These are phyloP conservation scores for Colletotrichum truncatum DNA, from an alignment of 2,329 filamentous ascomycete genomes.

Conservation along the genomic window DNA sequence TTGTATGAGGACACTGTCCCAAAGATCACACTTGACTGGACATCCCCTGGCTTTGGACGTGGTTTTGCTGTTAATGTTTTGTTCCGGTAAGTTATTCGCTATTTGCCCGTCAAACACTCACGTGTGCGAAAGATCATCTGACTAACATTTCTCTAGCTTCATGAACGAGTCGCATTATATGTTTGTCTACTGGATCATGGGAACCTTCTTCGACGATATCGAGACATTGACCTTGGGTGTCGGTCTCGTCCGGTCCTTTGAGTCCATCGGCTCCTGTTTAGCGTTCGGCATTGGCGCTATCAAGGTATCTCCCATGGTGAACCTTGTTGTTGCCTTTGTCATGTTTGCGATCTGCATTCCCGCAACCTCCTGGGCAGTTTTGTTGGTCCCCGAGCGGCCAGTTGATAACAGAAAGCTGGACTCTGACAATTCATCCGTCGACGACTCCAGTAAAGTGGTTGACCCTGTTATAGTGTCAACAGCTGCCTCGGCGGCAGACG, in stretches of 20 bases:
- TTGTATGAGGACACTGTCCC: conserved; percentile 49
- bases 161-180: conserved; percentile 62
- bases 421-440: background rate
- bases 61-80: conserved; percentile 58
- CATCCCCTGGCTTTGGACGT: conserved; percentile 50
- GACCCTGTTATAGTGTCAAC: conserved; percentile 10
- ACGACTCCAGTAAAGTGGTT: background rate
- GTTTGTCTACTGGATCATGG: conserved; percentile 61
- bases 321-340: conserved; percentile 56
- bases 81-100: conserved; percentile 44
- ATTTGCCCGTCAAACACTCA: too few species aligned
- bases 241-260: conserved; percentile 57
- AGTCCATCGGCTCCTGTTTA: conserved; percentile 56
- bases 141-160: conserved; percentile 39
- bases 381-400: conserved; percentile 47
- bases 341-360: conserved; percentile 55
- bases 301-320: conserved; percentile 55
- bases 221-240: conserved; percentile 60
- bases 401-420: conserved; percentile 29
- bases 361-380: conserved; percentile 44
- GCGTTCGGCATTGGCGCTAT: conserved; percentile 57
- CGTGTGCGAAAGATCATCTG: too few species aligned
- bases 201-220: conserved; percentile 59
- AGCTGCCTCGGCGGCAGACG: background rate
- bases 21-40: conserved; percentile 55